Evolutionary conservation across 2,329 filamentous ascomycete species (phyloP).

Genomic region (Colletotrichum orbiculare): DNA sequence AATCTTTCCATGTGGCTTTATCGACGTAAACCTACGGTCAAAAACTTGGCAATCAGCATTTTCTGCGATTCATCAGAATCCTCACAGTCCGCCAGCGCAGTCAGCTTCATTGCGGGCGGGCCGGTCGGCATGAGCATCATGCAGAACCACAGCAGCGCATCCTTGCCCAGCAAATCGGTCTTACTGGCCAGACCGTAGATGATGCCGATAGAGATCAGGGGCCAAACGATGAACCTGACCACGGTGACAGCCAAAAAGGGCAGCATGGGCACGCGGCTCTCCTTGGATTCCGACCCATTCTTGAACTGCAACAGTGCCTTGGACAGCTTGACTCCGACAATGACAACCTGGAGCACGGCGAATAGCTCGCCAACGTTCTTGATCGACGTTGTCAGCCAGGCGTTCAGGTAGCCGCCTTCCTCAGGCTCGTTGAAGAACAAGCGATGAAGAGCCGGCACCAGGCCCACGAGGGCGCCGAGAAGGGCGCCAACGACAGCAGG

Average conservation of each 20-base stretch:
- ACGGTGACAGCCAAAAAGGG: conserved; percentile 63
- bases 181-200: conserved; percentile 66
- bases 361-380: conserved; percentile 73
- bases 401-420: conserved; percentile 72
- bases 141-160: conserved; percentile 74
- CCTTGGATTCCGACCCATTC: conserved; percentile 45
- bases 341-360: conserved; percentile 71
- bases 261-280: conserved; percentile 49
- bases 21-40: conserved; percentile 48
- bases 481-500: conserved; percentile 70
- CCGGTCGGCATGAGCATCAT: conserved; percentile 61
- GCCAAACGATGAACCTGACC: conserved; percentile 72
- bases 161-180: conserved; percentile 61
- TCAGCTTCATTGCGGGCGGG: conserved; percentile 59
- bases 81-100: conserved; percentile 57
- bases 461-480: conserved; percentile 67
- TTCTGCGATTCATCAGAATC: conserved; percentile 52
- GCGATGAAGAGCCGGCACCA: conserved; percentile 67
- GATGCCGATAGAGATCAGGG: conserved; percentile 56
- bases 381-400: conserved; percentile 72
- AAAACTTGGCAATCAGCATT: conserved; percentile 55
- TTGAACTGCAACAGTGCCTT: conserved; percentile 53
- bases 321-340: conserved; percentile 74
- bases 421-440: conserved; percentile 69
- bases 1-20: accelerated